phyloP scores from a whole-genome alignment of 768 basidiomycete species.

The Lactifluus volemus region DNA sequence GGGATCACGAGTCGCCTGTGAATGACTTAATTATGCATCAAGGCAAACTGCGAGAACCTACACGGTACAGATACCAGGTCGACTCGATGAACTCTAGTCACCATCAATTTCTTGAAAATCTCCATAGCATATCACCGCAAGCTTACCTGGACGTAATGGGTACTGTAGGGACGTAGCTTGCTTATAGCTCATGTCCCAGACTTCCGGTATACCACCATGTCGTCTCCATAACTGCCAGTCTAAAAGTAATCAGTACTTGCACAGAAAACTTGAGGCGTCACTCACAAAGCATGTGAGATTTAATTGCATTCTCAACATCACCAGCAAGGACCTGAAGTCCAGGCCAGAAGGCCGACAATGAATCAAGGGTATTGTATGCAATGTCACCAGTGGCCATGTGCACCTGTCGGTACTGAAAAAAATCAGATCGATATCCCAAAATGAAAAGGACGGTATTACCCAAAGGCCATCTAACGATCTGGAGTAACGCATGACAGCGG shows the following conservation, averaged over 20 bases:
- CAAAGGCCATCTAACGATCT: slow-evolving; percentile 80
- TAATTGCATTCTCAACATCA: slow-evolving; percentile 84
- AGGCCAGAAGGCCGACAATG: slow-evolving; percentile 95
- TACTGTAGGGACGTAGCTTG: slow-evolving; percentile 70
- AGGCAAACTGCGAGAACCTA: slow-evolving; percentile 27
- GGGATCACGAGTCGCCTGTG: slow-evolving; percentile 84
- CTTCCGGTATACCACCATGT: slow-evolving; percentile 84
- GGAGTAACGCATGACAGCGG: slow-evolving; percentile 63
- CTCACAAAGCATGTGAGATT: slow-evolving; percentile 82
- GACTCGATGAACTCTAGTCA: slow-evolving; percentile 83
- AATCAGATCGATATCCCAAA: background rate
- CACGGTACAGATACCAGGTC: slow-evolving; percentile 91
- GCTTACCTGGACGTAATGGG: slow-evolving; percentile 60
- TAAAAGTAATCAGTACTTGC: slow-evolving; percentile 25
- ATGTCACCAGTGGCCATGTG: slow-evolving; percentile 58
- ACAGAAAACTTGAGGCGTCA: background rate
- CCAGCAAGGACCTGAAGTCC: slow-evolving; percentile 85
- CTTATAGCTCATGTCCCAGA: slow-evolving; percentile 74
- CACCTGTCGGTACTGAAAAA: slow-evolving; percentile 70
- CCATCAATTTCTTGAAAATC: background rate
- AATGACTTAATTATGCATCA: slow-evolving; percentile 8
- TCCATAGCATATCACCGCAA: background rate
- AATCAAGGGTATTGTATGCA: slow-evolving; percentile 78
- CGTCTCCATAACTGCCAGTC: slow-evolving; percentile 92
- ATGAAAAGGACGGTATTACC: slow-evolving; percentile 37